phyloP scores from a whole-genome alignment of 2,329 filamentous ascomycete genomes.

The Purpureocillium takamizusanense region DNA sequence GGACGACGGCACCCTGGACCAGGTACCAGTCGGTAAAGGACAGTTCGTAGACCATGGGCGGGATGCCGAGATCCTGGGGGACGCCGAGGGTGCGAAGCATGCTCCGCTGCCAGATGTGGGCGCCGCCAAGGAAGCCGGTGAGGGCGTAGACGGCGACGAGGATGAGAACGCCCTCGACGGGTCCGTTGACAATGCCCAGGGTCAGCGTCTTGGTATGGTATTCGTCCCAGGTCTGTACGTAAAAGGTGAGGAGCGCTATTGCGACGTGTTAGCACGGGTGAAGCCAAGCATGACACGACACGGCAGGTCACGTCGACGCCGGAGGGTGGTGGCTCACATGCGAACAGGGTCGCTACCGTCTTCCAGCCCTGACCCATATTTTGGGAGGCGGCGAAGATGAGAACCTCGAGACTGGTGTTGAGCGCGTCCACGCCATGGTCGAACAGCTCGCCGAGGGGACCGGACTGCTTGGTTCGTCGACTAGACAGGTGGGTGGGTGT shows the following conservation, averaged over 20 bases:
- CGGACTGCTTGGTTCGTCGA: conserved; percentile 82
- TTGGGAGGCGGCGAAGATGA: conserved; percentile 86
- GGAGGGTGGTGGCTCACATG: conserved; percentile 44
- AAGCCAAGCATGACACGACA: too few species aligned
- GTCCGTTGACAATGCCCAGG: conserved; percentile 83
- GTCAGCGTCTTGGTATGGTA: conserved; percentile 97
- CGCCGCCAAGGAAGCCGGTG: conserved; percentile 79
- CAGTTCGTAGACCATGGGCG: conserved; percentile 63
- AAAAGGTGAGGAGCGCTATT: conserved; percentile 82
- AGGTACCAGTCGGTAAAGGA: conserved; percentile 92
- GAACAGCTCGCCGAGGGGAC: conserved; percentile 90
- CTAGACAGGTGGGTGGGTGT: conserved; percentile 37
- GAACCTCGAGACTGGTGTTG: conserved; percentile 88
- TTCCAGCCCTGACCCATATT: conserved; percentile 91
- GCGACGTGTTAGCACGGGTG: background rate
- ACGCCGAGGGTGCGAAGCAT: conserved; percentile 66
- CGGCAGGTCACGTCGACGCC: too few species aligned
- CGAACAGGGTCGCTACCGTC: conserved; percentile 76
- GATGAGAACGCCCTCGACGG: conserved; percentile 87
- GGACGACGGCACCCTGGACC: conserved; percentile 71
- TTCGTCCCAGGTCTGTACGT: conserved; percentile 98
- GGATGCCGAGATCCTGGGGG: conserved; percentile 54
- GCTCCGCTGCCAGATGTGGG: conserved; percentile 85
- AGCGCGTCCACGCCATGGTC: conserved; percentile 96
- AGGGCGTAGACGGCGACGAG: conserved; percentile 73